phyloP scores from a whole-genome alignment of 345 rosid genomes.

The Trapa bicornis region DNA sequence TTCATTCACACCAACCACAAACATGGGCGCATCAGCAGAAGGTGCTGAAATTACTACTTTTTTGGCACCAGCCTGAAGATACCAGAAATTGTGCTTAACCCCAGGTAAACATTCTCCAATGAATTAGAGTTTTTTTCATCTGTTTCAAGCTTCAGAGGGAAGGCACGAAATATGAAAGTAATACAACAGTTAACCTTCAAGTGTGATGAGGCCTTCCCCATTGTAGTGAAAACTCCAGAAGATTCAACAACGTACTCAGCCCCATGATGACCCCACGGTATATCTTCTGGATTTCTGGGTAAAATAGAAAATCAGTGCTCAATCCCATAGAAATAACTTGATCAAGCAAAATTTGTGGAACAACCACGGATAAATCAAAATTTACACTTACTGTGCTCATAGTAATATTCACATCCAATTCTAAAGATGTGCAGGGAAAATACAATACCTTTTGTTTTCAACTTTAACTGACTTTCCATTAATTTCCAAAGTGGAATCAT shows the following conservation, averaged over 20 bases:
- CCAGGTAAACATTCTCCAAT: neutral
- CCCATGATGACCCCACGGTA: slow-evolving; percentile 35
- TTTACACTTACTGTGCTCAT: neutral
- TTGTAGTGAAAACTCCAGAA: slow-evolving; percentile 33
- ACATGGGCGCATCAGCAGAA: slow-evolving; percentile 99
- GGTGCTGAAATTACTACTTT: slow-evolving; percentile 98
- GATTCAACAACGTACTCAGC: slow-evolving; percentile 33
- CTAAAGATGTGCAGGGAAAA: slow-evolving; percentile 1
- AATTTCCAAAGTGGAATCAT: slow-evolving; percentile 77
- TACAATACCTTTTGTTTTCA: slow-evolving; percentile 52
- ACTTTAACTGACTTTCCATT: slow-evolving; percentile 74
- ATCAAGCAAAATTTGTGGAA: neutral
- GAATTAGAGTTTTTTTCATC: neutral
- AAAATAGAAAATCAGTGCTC: neutral
- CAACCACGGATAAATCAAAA: slow-evolving; percentile 1
- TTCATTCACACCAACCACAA: slow-evolving; percentile 97
- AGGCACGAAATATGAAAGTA: neutral
- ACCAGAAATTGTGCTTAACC: neutral
- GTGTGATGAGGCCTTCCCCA: slow-evolving; percentile 46
- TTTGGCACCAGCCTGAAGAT: slow-evolving; percentile 76
- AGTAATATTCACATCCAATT: neutral
- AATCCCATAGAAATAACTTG: neutral
- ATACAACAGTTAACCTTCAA: slow-evolving; percentile 34
- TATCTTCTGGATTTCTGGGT: slow-evolving; percentile 29
- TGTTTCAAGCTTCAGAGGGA: neutral